A percentile compares a stretch with the other conserved stretches of the same genome.
Evolutionary conservation across 495 filamentous ascomycete species (phyloP).

Genomic region (Xylaria palmicola): DNA sequence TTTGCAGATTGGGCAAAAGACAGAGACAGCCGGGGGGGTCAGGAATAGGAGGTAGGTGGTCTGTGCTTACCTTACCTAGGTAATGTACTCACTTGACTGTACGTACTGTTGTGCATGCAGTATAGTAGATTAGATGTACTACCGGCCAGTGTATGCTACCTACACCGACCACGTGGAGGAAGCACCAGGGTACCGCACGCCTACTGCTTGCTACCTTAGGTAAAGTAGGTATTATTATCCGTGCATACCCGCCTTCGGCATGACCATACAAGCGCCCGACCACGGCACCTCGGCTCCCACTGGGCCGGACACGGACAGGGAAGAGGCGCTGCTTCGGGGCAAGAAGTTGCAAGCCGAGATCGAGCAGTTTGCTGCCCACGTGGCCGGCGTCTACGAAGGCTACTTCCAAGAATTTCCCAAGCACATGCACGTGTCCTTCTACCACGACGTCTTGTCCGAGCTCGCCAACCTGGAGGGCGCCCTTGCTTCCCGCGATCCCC

Average conservation of each 20-base stretch:
- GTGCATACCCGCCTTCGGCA: not conserved
- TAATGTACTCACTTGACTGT: too few relatives aligned
- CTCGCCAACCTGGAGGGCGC: constrained; percentile 21
- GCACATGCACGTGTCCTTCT: constrained; percentile 25
- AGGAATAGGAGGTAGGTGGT: not conserved
- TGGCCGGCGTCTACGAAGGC: constrained; percentile 21
- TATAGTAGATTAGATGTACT: too few relatives aligned
- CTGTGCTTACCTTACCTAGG: too few relatives aligned
- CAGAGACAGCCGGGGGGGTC: too few relatives aligned
- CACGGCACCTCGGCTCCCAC: not conserved
- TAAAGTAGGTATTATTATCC: too few relatives aligned
- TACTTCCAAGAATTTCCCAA: constrained; percentile 29
- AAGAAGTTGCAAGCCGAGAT: constrained; percentile 28
- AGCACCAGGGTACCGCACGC: too few relatives aligned
- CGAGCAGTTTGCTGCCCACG: constrained; percentile 23
- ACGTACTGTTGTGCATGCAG: too few relatives aligned
- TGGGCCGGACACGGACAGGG: not conserved
- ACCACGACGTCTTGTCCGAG: constrained; percentile 23
- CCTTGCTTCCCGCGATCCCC: constrained; percentile 16
- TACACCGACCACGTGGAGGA: too few relatives aligned
- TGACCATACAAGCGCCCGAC: not conserved
- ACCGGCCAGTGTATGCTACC: too few relatives aligned
- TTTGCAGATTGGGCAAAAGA: too few relatives aligned
- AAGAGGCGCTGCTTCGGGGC: constrained; percentile 13
- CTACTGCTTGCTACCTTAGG: too few relatives aligned